phyloP scores from a whole-genome alignment of 75 land plant genomes.

The Adiantum capillusveneris region DNA sequence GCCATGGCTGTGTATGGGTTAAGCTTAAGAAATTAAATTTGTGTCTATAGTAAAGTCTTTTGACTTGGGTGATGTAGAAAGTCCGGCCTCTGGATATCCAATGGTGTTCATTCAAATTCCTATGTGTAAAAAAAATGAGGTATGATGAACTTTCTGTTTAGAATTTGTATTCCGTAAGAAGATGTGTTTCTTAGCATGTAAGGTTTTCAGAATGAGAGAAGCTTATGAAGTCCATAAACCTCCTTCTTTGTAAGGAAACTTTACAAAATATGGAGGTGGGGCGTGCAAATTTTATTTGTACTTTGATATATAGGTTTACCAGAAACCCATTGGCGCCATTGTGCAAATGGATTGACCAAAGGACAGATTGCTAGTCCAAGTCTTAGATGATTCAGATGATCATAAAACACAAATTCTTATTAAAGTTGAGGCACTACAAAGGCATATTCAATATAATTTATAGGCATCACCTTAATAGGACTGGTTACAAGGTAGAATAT shows the following conservation, averaged over 20 bases:
- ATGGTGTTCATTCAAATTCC: constrained; percentile 84
- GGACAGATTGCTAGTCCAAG: constrained; percentile 57
- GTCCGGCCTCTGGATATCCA: constrained; percentile 44
- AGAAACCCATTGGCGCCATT: constrained; percentile 64
- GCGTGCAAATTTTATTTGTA: too few species aligned
- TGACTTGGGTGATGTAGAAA: constrained; percentile 49
- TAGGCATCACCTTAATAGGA: constrained; percentile 51
- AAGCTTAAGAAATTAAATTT: constrained; percentile 61
- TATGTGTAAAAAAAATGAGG: constrained; percentile 79
- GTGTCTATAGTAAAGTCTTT: constrained; percentile 32
- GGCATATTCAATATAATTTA: constrained; percentile 62
- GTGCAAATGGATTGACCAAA: constrained; percentile 84
- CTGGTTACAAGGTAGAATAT: constrained; percentile 79
- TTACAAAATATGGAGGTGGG: too few species aligned
- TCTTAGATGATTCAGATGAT: constrained; percentile 81
- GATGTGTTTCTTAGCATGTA: too few species aligned
- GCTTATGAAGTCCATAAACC: too few species aligned
- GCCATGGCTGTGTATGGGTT: constrained; percentile 74
- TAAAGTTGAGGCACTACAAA: constrained; percentile 52
- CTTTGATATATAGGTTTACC: constrained; percentile 84
- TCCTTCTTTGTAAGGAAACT: too few species aligned
- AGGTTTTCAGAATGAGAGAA: too few species aligned
- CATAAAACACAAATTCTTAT: constrained; percentile 42
- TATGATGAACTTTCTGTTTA: too few species aligned
- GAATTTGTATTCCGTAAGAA: too few species aligned